Base-by-base conservation (phyloP, 768 basidiomycete species). In the Kwoniella pini region DNA sequence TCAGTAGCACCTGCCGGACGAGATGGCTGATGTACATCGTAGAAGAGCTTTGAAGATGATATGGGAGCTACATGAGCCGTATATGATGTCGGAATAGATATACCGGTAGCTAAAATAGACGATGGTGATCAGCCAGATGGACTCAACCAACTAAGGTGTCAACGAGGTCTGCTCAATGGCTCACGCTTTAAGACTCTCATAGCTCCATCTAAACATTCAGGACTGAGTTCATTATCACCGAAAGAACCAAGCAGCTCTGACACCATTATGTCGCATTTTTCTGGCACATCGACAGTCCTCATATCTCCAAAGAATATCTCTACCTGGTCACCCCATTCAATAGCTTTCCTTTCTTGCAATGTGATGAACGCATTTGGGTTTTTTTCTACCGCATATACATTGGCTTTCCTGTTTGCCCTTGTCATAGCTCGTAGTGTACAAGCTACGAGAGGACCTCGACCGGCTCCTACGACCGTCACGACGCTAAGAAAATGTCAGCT, bases 141-240 rank as follows among this genome's bases (percentile, higher is more conserved):
- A n/a, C n/a, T n/a, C n/a, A n/a, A n/a, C n/a, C n/a, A n/a, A n/a
- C n/a, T 31, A 22, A 51, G 6, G 12, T 31, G 24, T 10, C n/a
- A 51, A 27, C 48, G 19, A 22, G 31, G 17, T n/a, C 9, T 12
- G 9, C 19, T 9, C 4, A 11, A 26, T 2, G 24, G 81, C 86
- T 73, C 68, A 93, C 92, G 83, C 82, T 96, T 95, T 74, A 99
- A 81, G 75, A 92, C 94, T 48, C 95, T 82, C 85, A 88, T 86
- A 9, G 91, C 94, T 12, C 96, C 96, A 75, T 99, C 96, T 33
- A 99, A 81, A 79, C 96, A 99, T 78, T 99, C 96, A 0, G 96
- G 96, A 74, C 92, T 94, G 48, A 98, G 85, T 77, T 99, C 96
- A 62, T 99, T 99, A 79, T 99, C 96, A 1, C 95, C 96, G 80